A percentile compares a stretch with the other conserved stretches of the same genome.
Evolutionary conservation across 148 eudicot genomes (phyloP).

Genomic region (Diospyros lotus): DNA sequence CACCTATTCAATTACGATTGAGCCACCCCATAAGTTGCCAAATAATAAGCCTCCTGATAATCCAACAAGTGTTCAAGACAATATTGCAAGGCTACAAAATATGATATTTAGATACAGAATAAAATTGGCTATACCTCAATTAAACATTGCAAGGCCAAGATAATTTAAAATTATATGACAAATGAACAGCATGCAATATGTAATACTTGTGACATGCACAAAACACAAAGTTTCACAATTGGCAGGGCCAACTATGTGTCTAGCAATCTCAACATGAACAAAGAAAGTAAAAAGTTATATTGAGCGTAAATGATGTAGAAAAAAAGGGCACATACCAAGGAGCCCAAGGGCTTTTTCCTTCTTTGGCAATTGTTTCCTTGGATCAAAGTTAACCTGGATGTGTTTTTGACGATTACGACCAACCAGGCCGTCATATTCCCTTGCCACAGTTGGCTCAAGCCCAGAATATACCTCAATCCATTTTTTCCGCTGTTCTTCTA

Average conservation of each 20-base stretch:
- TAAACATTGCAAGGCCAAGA: neutral
- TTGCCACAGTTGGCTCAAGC: conserved; percentile 26
- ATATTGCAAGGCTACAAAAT: neutral
- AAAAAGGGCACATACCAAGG: conserved; percentile 28
- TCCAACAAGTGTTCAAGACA: neutral
- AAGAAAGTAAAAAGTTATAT: neutral
- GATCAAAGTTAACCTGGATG: conserved; percentile 27
- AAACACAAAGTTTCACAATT: neutral
- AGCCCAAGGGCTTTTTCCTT: conserved; percentile 15
- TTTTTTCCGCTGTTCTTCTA: conserved; percentile 39
- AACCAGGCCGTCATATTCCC: conserved; percentile 52
- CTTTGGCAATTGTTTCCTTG: conserved; percentile 25
- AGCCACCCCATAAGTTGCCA: neutral
- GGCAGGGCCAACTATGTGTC: neutral
- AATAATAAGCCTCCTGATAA: neutral
- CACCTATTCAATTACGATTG: neutral
- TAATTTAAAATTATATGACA: neutral
- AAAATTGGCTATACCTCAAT: too few relatives aligned
- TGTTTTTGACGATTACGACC: conserved; percentile 28
- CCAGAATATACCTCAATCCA: conserved; percentile 45
- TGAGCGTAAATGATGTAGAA: neutral
- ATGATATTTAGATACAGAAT: neutral
- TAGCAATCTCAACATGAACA: neutral
- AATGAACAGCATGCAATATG: neutral
- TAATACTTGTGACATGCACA: neutral